Conservation (phyloP, 805 yeast genomes). For the Sugiyamaella americana region DNA sequence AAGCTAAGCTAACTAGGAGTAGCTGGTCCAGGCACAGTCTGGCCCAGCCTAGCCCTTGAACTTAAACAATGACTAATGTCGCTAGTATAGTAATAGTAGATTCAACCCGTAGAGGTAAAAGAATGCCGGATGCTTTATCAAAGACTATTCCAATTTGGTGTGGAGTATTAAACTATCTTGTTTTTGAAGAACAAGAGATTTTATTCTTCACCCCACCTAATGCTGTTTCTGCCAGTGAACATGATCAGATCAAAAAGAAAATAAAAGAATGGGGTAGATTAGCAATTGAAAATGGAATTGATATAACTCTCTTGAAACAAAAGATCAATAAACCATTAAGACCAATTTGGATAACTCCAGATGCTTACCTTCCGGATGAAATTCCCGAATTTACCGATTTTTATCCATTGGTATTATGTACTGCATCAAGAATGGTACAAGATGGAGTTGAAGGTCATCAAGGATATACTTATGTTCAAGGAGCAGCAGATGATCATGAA, state of each 20-base stretch:
- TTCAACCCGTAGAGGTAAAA: slow-evolving; percentile 79
- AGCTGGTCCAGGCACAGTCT: no score
- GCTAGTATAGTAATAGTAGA: slow-evolving; percentile 53
- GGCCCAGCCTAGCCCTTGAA: no score
- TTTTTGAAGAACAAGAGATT: slow-evolving; percentile 35
- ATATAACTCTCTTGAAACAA: slow-evolving; percentile 32
- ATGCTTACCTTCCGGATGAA: slow-evolving; percentile 34
- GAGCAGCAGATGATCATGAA: slow-evolving; percentile 94
- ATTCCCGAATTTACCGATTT: slow-evolving; percentile 33
- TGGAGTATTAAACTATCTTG: slow-evolving; percentile 58
- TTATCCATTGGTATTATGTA: slow-evolving; percentile 46
- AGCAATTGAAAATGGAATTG: slow-evolving; percentile 37
- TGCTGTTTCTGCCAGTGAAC: slow-evolving; percentile 55
- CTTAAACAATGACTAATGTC: neutral
- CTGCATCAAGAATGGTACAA: slow-evolving; percentile 56
- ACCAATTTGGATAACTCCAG: slow-evolving; percentile 69
- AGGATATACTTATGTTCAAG: slow-evolving; percentile 70
- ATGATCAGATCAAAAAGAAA: slow-evolving; percentile 40
- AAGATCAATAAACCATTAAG: slow-evolving; percentile 47
- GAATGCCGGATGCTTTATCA: slow-evolving; percentile 79
- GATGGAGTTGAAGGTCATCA: slow-evolving; percentile 47
- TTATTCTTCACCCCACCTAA: slow-evolving; percentile 44
- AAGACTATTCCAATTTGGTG: slow-evolving; percentile 93
- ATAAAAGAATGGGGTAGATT: slow-evolving; percentile 46
- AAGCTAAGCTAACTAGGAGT: neutral